Evolutionary conservation across 371 early-diverging fungal species (phyloP), one percentile per base, ranked within the genome.

Genomic region (Scutellospora calospora): DNA sequence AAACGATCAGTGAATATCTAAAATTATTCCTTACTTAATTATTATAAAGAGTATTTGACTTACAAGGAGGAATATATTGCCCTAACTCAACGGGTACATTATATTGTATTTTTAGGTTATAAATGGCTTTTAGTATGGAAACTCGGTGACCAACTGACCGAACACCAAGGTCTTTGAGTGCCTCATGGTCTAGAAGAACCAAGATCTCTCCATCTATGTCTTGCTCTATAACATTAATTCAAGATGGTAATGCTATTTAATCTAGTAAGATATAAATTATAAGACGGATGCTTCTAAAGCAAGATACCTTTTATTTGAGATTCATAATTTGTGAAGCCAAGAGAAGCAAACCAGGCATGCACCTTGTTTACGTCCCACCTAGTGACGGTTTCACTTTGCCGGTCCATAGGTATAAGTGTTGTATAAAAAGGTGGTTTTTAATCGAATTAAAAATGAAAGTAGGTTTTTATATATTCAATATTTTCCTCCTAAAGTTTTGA

Each of bases 121-220:
- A 96, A 45, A 97, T 93, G 20, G 95, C 93, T 82, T 94, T 94
- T 51, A 98, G 88, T 18, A 98, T 87, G 20, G 91, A 88, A 59
- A 98, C 87, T 25, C 99, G 89, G 57, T 94, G 94, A 4, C 99
- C 99, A 14, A 98, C 93, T 0, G 96, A 94, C 49, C 88, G 86
- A 45, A 99, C 88, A 1, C 92, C 93, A 55, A 99, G 85, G 80
- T 97, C 98, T 83, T 92, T 91, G 74, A 99, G 88, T 55, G 97
- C 90, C 65, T 93, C 95, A 85, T 97, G 97, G 87, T 97, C 96
- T 51, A 97, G 92, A 83, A 94, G 92, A 31, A 96, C 87, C 8
- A 99, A 91, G 4, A 96, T 90, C 80, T 96, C 96, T 60, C 99
- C 99, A 22, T 94, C 93, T 63, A 98, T 96, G 57, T 92, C 94